Base-by-base conservation (phyloP, 345 rosid genomes). In the Capsella bursapastoris region DNA sequence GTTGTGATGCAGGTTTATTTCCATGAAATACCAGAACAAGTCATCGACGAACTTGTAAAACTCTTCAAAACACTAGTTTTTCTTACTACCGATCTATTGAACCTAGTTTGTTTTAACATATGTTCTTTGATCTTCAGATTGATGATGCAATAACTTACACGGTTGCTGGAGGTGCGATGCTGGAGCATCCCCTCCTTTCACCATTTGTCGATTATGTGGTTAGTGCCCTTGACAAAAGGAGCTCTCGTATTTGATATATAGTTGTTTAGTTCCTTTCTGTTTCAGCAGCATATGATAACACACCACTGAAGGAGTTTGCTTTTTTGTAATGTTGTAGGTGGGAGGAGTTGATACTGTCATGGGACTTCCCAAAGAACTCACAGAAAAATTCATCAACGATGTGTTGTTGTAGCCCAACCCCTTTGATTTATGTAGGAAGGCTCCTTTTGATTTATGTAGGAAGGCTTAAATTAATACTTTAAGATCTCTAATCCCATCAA, bases 181-280 rank as follows among this genome's bases (percentile, higher is more conserved):
- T 95, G 43, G 99, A 95, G 78, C 97, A 95, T 84, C 99, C 93
- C 12, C 69, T 92, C 57, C 81, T 86, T 35, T 80, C 85, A 64
- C 99, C 97, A 7, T 89, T 82, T 48, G 84, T 95, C 57, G 90
- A 92, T 78, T 72, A 88, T n/a, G 97, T 95, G 93, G 98, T 91
- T 35, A 74, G 87, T 52, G 1, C 9, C 2, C 14, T 13, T 25
- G 5, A 5, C 18, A 48, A 22, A 49, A 40, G 25, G 50, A 50
- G 34, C 22, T 51, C 10, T 2, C 11, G 3, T 66, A 18, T 35
- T 44, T 48, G 25, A 5, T 14, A 1, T 45, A 45, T n/a, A 45
- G 22, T 0, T 45, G 50, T 49, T 49, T 63, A 25, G 31, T 18
- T 43, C 4, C 12, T 58, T 58, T 58, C 5, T 41, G 73, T 43